Evolutionary conservation across 495 filamentous ascomycete genomes (phyloP).

Genomic region (Letharia columbiana): DNA sequence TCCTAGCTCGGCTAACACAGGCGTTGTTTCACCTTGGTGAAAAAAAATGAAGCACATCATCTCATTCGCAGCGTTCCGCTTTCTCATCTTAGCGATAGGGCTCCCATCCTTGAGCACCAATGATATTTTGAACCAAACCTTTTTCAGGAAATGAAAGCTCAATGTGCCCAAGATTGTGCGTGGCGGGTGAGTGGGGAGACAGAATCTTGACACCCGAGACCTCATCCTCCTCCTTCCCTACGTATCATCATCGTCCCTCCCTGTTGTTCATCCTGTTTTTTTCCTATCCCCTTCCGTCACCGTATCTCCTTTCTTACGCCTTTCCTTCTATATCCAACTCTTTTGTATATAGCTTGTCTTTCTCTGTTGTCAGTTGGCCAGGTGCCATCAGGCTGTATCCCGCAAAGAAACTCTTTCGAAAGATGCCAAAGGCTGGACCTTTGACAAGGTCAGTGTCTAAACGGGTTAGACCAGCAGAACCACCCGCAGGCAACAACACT

Average conservation of each 20-base stretch:
- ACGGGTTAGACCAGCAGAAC: not conserved
- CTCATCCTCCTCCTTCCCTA: not conserved
- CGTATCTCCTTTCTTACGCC: not conserved
- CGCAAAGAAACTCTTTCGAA: not conserved
- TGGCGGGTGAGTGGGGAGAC: not conserved
- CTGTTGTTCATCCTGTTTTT: not conserved
- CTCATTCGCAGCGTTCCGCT: not conserved
- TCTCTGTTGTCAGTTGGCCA: not conserved
- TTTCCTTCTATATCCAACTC: not conserved
- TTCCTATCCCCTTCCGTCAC: not conserved
- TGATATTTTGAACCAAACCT: not conserved
- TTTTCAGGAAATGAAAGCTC: not conserved
- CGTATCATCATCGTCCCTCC: not conserved
- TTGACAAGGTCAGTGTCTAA: conserved; percentile 11
- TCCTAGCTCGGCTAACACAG: not conserved
- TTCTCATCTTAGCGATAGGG: not conserved
- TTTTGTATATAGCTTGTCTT: not conserved
- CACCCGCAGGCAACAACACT: not conserved
- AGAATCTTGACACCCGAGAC: not conserved
- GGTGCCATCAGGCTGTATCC: not conserved
- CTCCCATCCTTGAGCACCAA: not conserved
- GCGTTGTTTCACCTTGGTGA: not conserved
- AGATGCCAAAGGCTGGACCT: conserved; percentile 18
- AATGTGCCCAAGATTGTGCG: not conserved
- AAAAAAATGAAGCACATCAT: not conserved